phyloP scores from a whole-genome alignment of 768 basidiomycete species.

The Boletus subparvulus region DNA sequence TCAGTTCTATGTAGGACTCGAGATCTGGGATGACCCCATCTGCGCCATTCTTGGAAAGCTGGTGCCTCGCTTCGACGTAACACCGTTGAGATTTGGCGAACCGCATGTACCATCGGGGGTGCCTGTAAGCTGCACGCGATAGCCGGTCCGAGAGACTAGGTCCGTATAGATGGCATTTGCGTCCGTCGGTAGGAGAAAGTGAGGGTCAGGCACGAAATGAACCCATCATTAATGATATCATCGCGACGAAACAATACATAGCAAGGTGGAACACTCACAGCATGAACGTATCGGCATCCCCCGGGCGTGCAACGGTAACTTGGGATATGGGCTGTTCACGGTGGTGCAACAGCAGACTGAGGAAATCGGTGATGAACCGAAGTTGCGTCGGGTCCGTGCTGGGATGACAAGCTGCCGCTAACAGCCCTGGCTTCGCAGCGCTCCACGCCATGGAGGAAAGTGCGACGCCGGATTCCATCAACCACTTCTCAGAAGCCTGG shows the following conservation, averaged over 20 bases:
- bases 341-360: slow-evolving; percentile 42
- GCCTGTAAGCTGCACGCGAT: slow-evolving; percentile 34
- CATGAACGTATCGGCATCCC: slow-evolving; percentile 10
- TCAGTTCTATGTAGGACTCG: slow-evolving; percentile 46
- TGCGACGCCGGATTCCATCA: slow-evolving; percentile 20
- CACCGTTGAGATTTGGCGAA: slow-evolving; percentile 39
- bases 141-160: slow-evolving; percentile 42
- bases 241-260: neutral
- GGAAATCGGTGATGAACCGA: slow-evolving; percentile 49
- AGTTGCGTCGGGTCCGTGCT: slow-evolving; percentile 57
- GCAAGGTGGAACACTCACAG: slow-evolving; percentile 18
- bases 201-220: slow-evolving; percentile 3
- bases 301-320: slow-evolving; percentile 1
- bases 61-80: slow-evolving; percentile 35
- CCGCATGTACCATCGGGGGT: slow-evolving; percentile 41
- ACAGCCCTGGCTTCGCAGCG: slow-evolving; percentile 45
- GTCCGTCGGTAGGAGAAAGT: neutral
- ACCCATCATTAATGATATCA: slow-evolving; percentile 8
- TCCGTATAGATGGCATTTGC: neutral
- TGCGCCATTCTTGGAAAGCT: slow-evolving; percentile 26
- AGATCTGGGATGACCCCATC: slow-evolving; percentile 36
- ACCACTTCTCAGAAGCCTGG: slow-evolving; percentile 30
- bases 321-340: slow-evolving; percentile 28
- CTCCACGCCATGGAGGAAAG: slow-evolving; percentile 25
- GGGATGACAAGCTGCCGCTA: slow-evolving; percentile 60